A percentile compares a stretch with the other conserved stretches of the same genome.
These are phyloP conservation scores for Adansonia gregorii DNA, from an alignment of 441 rosid species.

Conservation along the genomic window DNA sequence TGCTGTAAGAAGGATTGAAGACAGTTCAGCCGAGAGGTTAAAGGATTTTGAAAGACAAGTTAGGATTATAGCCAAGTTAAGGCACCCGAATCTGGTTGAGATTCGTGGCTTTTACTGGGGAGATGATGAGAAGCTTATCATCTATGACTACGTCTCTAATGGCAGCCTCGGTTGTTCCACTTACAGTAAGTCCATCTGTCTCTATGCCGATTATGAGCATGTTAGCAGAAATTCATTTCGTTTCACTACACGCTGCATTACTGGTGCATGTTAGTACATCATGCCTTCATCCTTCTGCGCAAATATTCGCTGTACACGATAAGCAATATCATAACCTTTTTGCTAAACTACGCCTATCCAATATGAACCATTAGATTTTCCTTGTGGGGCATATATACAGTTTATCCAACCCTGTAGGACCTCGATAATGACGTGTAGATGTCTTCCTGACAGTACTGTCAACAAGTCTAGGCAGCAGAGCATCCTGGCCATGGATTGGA, in stretches of 20 bases:
- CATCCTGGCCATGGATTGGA: background rate
- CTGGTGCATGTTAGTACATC: background rate
- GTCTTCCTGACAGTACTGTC: background rate
- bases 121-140: conserved; percentile 76
- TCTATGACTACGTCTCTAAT: conserved; percentile 67
- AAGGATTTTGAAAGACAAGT: conserved; percentile 74
- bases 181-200: conserved; percentile 52
- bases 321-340: background rate
- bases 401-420: conserved; percentile 6
- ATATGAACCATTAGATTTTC: background rate
- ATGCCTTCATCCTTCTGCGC: background rate
- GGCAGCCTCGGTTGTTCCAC: conserved; percentile 62
- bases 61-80: conserved; percentile 53
- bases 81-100: conserved; percentile 72
- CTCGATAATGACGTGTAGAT: background rate
- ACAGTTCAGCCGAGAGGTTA: conserved; percentile 49
- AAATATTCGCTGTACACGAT: background rate
- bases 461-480: background rate
- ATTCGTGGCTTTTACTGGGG: conserved; percentile 87
- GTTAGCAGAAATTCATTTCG: background rate
- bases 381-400: background rate
- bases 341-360: background rate
- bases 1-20: conserved; percentile 83
- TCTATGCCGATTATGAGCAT: background rate
- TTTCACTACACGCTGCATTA: background rate